Base-by-base conservation (phyloP, 2,329 filamentous ascomycete species). In the Sclerotinia minor region DNA sequence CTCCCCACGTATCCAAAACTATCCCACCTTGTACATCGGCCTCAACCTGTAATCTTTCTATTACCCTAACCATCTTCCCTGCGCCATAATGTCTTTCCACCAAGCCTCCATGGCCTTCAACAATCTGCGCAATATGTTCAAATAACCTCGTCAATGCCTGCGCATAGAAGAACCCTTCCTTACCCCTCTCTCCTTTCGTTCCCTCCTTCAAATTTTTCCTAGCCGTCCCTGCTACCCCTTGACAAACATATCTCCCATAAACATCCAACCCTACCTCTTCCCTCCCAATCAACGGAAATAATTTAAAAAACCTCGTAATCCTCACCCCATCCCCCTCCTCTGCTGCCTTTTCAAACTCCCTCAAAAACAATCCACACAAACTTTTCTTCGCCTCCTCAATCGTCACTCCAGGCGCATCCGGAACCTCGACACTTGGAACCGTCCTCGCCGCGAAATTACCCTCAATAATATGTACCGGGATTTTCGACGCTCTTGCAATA, bases 21-120 rank as follows among this genome's bases (percentile, higher is more conserved):
- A 98, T 97, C 71, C 95, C 95, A 26, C 94, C 95, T 80, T 99
- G 95, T 1, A 97, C 90, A 79, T 99, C 95, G 2, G 93, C 95
- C 80, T 99, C 95, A 75, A 94, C 87, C 79, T 99, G 95, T 67
- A 99, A 82, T 54, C 92, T 86, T 79, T 97, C 92, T 73, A 98
- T 94, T 65, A 99, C 95, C 73, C 90, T 91, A 44, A 91, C 88
- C 95, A 99, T 99, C 82, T 93, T 95, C 49, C 94, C 92, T 21
- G 85, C 80, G 1, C 95, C 95, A 76, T 99, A 99, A 79, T 99
- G 95, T 58, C 92, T 88, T 80, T 98, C 94, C 1, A 99, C 94
- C 11, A 99, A 83, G 0, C 88, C 88, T 44, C 94, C 92, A 76
- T 99, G 95, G 1, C 91, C 89, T 75, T 98, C 94, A 29, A 99